Evolutionary conservation across 352 stramenopile genomes (phyloP), one percentile per base, ranked within the genome.

Genomic region (Blastocystis hominis): DNA sequence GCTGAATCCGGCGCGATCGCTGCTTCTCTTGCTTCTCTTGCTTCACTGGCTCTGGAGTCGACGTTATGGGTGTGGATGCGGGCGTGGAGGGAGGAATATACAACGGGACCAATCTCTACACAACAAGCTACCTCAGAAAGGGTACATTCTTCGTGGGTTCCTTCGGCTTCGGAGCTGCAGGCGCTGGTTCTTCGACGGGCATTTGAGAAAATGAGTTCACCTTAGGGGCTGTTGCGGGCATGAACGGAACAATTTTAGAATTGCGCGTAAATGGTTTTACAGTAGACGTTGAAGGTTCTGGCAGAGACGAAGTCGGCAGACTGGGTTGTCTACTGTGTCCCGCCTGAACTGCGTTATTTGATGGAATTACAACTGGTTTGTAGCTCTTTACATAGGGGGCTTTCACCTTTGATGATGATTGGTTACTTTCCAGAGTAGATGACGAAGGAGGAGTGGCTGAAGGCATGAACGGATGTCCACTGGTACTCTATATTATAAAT

Each of bases 91-190:
- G 13, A 9, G 15, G 20, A 6, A 66, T 38, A 36, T 56, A 30
- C 53, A 77, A 77, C 20, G 66, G 66, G 13, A 77, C 40, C 13
- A 77, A 30, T 75, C 46, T 75, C 63, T 75, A 47, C 24, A n/a
- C 17, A 75, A 42, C 38, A 47, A n/a, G 20, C 10, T 3, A 77
- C 10, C 7, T 2, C 1, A 38, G 0, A 15, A n/a, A 55, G 6
- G 36, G 34, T 55, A 53, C 44, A 5, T 61, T n/a, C 64, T 55
- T n/a, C 24, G 30, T 56, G 17, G 36, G 13, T 40, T 56, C 40
- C n/a, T 20, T 3, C 38, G 50, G 40, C 36, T 75, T 75, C 46
- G 63, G 6, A 75, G 24, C 24, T 7, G 42, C 15, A n/a, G 13
- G 38, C 4, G 30, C 63, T 10, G 63, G 63, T 46, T 75, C 63